phyloP scores from a whole-genome alignment of 768 basidiomycete species.

The Russula sp. region DNA sequence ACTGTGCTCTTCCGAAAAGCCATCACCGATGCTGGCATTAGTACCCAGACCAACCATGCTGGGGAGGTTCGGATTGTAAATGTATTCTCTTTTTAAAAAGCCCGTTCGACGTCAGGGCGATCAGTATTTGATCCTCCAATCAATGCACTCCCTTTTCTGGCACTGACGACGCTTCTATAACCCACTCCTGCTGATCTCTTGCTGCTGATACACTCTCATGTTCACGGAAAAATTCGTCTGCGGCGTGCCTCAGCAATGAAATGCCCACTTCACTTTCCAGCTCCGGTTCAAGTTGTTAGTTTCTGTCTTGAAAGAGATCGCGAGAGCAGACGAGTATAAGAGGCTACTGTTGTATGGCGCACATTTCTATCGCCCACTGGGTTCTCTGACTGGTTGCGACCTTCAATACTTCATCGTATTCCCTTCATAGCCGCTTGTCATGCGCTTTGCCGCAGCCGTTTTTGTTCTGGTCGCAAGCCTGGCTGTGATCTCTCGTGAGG shows the following conservation, averaged over 20 bases:
- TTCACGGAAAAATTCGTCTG: too few relatives aligned
- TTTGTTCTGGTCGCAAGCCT: neutral
- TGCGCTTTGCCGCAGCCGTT: neutral
- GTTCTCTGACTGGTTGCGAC: too few relatives aligned
- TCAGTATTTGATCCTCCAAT: neutral
- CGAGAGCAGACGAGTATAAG: neutral
- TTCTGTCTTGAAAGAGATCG: neutral
- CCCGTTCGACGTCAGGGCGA: neutral
- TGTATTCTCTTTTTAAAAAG: too few relatives aligned
- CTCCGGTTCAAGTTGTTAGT: conserved; percentile 6
- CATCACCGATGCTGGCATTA: too few relatives aligned
- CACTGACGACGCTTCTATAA: too few relatives aligned
- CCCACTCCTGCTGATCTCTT: neutral
- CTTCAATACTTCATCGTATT: too few relatives aligned
- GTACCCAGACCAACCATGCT: too few relatives aligned
- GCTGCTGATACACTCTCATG: neutral
- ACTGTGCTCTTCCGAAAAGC: too few relatives aligned
- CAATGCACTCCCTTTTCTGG: conserved; percentile 16
- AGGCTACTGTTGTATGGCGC: too few relatives aligned
- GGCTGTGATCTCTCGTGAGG: conserved; percentile 9
- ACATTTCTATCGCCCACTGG: neutral
- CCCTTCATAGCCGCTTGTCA: neutral
- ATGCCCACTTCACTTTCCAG: neutral
- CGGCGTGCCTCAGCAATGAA: too few relatives aligned
- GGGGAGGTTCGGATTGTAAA: too few relatives aligned